Evolutionary conservation across 2,329 filamentous ascomycete species (phyloP).

Genomic region (Arthrobotrys megalospora): DNA sequence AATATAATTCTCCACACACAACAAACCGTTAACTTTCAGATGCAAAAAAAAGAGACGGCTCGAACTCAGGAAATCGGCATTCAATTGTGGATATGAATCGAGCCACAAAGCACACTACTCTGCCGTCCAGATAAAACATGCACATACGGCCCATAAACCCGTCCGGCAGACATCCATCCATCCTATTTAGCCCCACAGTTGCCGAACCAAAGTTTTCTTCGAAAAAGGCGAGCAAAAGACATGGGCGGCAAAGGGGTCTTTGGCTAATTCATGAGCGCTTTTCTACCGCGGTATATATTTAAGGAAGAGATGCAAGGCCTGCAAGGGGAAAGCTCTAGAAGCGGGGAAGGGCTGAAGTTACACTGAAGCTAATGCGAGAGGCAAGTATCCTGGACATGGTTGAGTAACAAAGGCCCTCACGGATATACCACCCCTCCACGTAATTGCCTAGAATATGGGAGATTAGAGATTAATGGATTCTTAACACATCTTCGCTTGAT

Average conservation of each 20-base stretch:
- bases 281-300: slow-evolving; percentile 46
- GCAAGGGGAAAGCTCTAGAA: slow-evolving; percentile 26
- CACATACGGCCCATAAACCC: slow-evolving; percentile 27
- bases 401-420: slow-evolving; percentile 4
- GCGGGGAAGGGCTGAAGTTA: slow-evolving; percentile 31
- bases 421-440: slow-evolving; percentile 17
- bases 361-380: slow-evolving; percentile 25
- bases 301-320: slow-evolving; percentile 13
- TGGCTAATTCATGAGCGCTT: slow-evolving; percentile 44
- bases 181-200: slow-evolving; percentile 56
- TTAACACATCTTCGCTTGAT: neutral
- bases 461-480: slow-evolving; percentile 11
- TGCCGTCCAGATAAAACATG: slow-evolving; percentile 29
- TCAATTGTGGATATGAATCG: slow-evolving; percentile 26
- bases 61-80: neutral
- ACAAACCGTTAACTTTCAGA: slow-evolving; percentile 9
- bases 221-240: slow-evolving; percentile 26
- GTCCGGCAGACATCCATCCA: slow-evolving; percentile 42
- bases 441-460: slow-evolving; percentile 17
- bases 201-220: slow-evolving; percentile 52
- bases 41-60: slow-evolving; percentile 24
- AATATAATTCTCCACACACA: slow-evolving; percentile 48
- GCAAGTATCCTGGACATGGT: slow-evolving; percentile 10
- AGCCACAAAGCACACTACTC: slow-evolving; percentile 9
- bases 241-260: slow-evolving; percentile 37